A percentile compares a stretch with the other conserved stretches of the same genome.
phyloP scores from a whole-genome alignment of 768 basidiomycete species.

The Pleurotus eryngii region DNA sequence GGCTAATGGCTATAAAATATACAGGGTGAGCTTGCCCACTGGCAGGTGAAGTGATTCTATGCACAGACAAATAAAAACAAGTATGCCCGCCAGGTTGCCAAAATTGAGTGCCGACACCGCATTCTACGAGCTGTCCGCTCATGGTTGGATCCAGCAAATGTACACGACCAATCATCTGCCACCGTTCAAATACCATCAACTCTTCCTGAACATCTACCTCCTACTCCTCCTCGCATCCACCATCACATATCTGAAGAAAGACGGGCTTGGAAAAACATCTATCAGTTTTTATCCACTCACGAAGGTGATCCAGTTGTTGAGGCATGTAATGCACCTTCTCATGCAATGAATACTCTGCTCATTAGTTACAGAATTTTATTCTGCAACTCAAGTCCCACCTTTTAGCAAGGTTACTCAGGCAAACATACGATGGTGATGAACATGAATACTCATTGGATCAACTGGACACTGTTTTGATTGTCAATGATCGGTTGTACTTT shows the following conservation, averaged over 20 bases:
- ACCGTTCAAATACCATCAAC: neutral
- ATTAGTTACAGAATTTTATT: conserved; percentile 19
- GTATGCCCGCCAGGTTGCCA: conserved; percentile 21
- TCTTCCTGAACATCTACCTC: conserved; percentile 4
- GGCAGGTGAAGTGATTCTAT: conserved; percentile 31
- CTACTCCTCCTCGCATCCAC: conserved; percentile 8
- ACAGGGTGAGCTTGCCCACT: conserved; percentile 39
- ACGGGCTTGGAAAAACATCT: conserved; percentile 8
- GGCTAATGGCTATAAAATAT: neutral
- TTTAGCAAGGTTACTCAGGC: conserved; percentile 20
- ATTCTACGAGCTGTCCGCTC: conserved; percentile 4
- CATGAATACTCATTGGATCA: conserved; percentile 13
- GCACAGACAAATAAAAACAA: conserved; percentile 28
- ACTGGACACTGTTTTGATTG: conserved; percentile 10
- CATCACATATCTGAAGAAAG: conserved; percentile 16
- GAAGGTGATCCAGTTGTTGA: conserved; percentile 15
- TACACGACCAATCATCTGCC: neutral
- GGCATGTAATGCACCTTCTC: conserved; percentile 4
- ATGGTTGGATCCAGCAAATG: conserved; percentile 12
- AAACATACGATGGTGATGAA: conserved; percentile 14
- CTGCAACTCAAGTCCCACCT: conserved; percentile 25
- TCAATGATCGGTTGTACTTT: conserved; percentile 20
- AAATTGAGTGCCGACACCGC: conserved; percentile 11
- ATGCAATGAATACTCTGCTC: too few species aligned
- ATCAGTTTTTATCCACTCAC: conserved; percentile 10